Base-by-base conservation (phyloP, 495 filamentous ascomycete species). In the Trichoderma virens region DNA sequence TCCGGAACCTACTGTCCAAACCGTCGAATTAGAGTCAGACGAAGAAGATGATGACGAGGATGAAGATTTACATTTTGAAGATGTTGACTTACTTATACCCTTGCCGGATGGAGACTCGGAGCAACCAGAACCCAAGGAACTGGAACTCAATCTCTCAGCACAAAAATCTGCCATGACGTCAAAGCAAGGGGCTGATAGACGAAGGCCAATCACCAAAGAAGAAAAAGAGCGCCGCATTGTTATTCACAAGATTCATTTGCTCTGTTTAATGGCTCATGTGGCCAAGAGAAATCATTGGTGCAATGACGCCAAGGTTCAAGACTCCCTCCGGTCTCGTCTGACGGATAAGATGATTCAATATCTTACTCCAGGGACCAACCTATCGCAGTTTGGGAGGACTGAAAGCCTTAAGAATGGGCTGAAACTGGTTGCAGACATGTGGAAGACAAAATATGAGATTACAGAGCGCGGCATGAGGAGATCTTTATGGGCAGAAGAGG, bases 251-350 rank as follows among this genome's bases (percentile, higher is more conserved):
- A 77, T 84, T 67, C 92, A 99, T 76, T 59, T 98, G 2, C 79
- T 96, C 35, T 95, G 91, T 68, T 79, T 97, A 1, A 72, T 98
- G 34, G 80, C 80, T 4, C 90, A 97, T 73, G 83, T 88, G 23
- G 81, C 87, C 66, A 74, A 83, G 28, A 84, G 92, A 45, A 98
- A 96, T 71, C 73, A 78, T 62, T 98, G 93, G 93, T 98, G 93
- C 71, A 97, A 96, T 72, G 86, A 94, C 72, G 66, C 78, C 16
- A 72, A 78, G 65, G 78, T 88, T 41, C 88, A 94, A 72, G 74
- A 73, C 38, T 78, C 76, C 23, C 70, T 96, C 25, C 86, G 82
- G 65, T 72, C 74, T 31, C 77, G 90, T 28, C 65, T 97, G 5
- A 76, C 83, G 1, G 80, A 82, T 28, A 86, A 87, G 59, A 83